Base-by-base conservation (phyloP, 2,329 filamentous ascomycete species). In the Sporothrix phasma region DNA sequence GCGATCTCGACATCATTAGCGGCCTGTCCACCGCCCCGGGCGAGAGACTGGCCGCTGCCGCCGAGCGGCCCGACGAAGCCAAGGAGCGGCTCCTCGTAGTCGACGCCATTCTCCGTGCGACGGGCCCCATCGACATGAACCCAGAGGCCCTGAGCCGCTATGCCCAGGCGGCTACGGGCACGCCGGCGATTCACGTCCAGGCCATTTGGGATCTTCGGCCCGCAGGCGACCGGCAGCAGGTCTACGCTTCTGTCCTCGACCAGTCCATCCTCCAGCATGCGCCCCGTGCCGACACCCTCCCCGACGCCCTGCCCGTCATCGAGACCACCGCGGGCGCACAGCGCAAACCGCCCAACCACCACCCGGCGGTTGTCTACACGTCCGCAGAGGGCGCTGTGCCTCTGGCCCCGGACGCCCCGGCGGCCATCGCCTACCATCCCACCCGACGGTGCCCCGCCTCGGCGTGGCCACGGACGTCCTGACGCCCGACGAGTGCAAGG, bases 1-100 rank as follows among this genome's bases (percentile, higher is more conserved):
- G 87, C 64, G 86, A 88, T 70, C 76, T 89, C 29, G 87, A 89
- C 69, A 83, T 88, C 26, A 83, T 88, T 59, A 87, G 84, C 68
- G 86, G 86, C 1, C 74, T 88, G 7, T 84, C 84, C 3, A 83
- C 84, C 24, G 77, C 81, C 62, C 76, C 82, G 0, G 77, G 77
- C 1, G 78, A 78, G 2, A 73, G 75, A 53, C 72, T 72, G 45
- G 53, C 39, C 0, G 70, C 67, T 15, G 70, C 66, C 1, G 67
- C 73, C 3, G 69, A 76, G 62, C 76, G 81, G 41, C 76, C 77
- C 0, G 69, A 72, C 2, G 77, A 76, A 51, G 82, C 86, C 11
- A 74, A 79, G 41, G 82, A 87, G 62, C 76, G 86, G 0, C 77
- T 89, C 10, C 72, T 75, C 26, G 84, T 88, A 0, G 76, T 89